These are phyloP conservation scores for Aspergillus conjunctus DNA, from an alignment of 495 filamentous ascomycete species.

Conservation along the genomic window DNA sequence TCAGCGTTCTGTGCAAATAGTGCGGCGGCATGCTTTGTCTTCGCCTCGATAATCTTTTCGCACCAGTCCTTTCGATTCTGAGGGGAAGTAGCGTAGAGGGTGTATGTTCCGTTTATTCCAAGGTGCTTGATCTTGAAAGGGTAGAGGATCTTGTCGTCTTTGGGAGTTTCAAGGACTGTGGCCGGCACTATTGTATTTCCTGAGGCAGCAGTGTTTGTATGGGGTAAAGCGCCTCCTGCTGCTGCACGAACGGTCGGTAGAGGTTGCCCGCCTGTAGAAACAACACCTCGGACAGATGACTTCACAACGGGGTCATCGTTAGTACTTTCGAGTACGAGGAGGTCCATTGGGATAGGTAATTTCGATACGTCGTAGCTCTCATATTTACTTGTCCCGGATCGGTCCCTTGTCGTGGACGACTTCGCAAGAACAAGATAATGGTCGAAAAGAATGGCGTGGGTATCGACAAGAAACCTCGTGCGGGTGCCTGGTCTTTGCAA, in stretches of 20 bases:
- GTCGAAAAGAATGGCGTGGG: constrained; percentile 90
- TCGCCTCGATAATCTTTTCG: constrained; percentile 88
- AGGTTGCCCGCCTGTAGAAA: constrained; percentile 51
- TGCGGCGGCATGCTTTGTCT: constrained; percentile 86
- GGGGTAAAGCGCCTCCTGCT: constrained; percentile 61
- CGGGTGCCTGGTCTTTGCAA: constrained; percentile 79
- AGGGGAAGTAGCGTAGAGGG: constrained; percentile 76
- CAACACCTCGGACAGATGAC: constrained; percentile 74
- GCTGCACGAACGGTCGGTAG: constrained; percentile 50
- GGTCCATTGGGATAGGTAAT: constrained; percentile 94
- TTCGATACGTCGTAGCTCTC: constrained; percentile 96
- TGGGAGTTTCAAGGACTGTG: constrained; percentile 54
- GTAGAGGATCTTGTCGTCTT: constrained; percentile 82
- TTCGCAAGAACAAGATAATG: constrained; percentile 96
- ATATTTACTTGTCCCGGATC: constrained; percentile 63
- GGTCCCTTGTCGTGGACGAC: constrained; percentile 66
- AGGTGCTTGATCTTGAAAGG: constrained; percentile 97
- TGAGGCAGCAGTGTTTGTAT: constrained; percentile 58
- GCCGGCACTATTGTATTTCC: constrained; percentile 50
- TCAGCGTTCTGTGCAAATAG: constrained; percentile 93
- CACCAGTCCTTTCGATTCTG: constrained; percentile 86
- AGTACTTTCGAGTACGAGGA: constrained; percentile 86
- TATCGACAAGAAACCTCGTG: constrained; percentile 90
- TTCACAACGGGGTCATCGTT: constrained; percentile 90
- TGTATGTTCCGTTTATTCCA: constrained; percentile 81